Percentiles rank a stretch among this genome's conserved stretches.
Evolutionary conservation across 202 grass and related monocot genomes (phyloP).

Genomic region (Schoenoplectus triqueter): DNA sequence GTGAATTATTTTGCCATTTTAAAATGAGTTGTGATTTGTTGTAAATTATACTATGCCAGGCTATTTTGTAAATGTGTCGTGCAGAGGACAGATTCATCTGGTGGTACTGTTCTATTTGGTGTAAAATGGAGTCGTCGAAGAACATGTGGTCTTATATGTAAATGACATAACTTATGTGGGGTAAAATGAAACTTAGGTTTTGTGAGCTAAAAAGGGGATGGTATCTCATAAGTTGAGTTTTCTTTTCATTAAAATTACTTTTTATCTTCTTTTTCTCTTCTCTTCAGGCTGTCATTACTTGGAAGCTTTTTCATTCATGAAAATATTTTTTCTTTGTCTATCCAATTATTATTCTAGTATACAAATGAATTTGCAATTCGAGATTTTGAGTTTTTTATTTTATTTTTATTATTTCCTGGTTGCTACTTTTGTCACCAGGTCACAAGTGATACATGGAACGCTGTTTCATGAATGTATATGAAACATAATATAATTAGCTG

Average conservation of each 20-base stretch:
- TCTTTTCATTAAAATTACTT: background rate
- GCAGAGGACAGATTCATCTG: slow-evolving; percentile 27
- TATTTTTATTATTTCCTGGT: no score
- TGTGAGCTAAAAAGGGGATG: slow-evolving; percentile 8
- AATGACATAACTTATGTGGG: slow-evolving; percentile 40
- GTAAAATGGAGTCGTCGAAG: slow-evolving; percentile 9
- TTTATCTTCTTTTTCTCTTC: background rate
- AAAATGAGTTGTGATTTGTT: slow-evolving; percentile 39
- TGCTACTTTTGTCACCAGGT: no score
- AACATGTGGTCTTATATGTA: background rate
- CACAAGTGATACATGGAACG: no score
- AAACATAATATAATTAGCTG: no score
- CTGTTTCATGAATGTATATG: no score
- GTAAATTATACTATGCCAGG: slow-evolving; percentile 38
- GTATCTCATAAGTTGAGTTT: background rate
- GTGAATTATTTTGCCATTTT: slow-evolving; percentile 52
- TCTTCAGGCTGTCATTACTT: slow-evolving; percentile 17
- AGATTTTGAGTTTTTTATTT: no score
- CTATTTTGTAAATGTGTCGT: slow-evolving; percentile 41
- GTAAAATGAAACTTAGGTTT: slow-evolving; percentile 35
- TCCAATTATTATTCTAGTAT: background rate
- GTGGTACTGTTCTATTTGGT: slow-evolving; percentile 20
- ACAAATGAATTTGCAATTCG: background rate
- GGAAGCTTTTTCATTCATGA: background rate
- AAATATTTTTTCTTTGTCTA: background rate